Base-by-base conservation (phyloP, 345 rosid genomes). In the Gossypium turneri region DNA sequence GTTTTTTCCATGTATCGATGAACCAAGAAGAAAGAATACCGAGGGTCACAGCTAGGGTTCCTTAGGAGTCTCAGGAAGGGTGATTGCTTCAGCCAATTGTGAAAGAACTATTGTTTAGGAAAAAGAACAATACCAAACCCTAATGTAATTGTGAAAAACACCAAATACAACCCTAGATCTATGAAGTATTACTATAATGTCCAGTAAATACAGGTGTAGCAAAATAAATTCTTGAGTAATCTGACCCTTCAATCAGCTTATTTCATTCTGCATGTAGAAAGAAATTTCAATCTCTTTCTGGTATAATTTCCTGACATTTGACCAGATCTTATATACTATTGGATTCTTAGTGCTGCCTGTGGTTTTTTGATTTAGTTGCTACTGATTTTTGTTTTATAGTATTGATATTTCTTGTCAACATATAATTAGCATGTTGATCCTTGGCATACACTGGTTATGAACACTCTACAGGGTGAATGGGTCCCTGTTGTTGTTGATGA, bases 401-500 rank as follows among this genome's bases (percentile, higher is more conserved):
- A 41, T 59, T 62, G 27, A 4, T 44, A 10, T 68, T 43, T 43
- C 38, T 67, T 60, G 16, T 62, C 12, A 61, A 52, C 13, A 7
- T 68, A 65, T 51, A 16, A 38, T 38, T 53, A 16, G 45, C 34
- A 16, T 75, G 68, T 61, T 63, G 56, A 69, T 55, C 57, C 43
- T 57, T 73, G 34, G 38, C 48, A 43, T 73, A 58, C 48, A 75
- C 16, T 74, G 75, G 2, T 67, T 76, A 12, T 71, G 7, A 67
- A 58, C 65, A 70, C 38, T 70, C 20, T 84, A 80, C 83, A 96
- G 99, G 99, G 99, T 68, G 99, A 96, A 79, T 96, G 99, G 99
- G 98, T 96, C 75, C 99, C 99, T 12, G 98, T 96, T 50, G 97
- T 96, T 67, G 91, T 96, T 63, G 99, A 96, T 83, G 99, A 96